Evolutionary conservation across 1,139 yeast genomes (phyloP).

Genomic region (Williopsis jadinii): DNA sequence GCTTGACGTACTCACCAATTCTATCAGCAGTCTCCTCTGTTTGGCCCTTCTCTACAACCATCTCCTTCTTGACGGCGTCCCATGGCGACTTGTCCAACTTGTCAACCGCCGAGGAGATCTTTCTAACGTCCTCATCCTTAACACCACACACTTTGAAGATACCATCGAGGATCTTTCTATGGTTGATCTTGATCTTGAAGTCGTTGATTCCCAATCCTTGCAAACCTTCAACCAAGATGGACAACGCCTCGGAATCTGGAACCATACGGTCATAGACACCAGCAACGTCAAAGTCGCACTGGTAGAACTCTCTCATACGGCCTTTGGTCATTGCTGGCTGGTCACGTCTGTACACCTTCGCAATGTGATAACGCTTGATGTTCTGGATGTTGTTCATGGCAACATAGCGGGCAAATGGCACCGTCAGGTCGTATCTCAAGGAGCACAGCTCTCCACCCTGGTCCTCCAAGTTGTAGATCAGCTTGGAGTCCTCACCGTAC

Average conservation of each 20-base stretch:
- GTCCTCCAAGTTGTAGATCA: slow-evolving; percentile 91
- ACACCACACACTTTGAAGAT: slow-evolving; percentile 95
- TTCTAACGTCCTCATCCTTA: slow-evolving; percentile 86
- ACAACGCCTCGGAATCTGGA: slow-evolving; percentile 87
- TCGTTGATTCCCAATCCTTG: slow-evolving; percentile 76
- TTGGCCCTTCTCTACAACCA: slow-evolving; percentile 85
- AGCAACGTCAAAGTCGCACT: slow-evolving; percentile 96
- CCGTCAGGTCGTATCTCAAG: slow-evolving; percentile 90
- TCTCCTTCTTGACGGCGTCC: slow-evolving; percentile 89
- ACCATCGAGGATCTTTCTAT: slow-evolving; percentile 93
- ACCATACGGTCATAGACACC: slow-evolving; percentile 91
- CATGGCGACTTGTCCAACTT: slow-evolving; percentile 93
- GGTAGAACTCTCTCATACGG: slow-evolving; percentile 98
- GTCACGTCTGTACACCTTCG: slow-evolving; percentile 96
- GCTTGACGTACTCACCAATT: slow-evolving; percentile 86
- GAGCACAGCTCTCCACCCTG: slow-evolving; percentile 98
- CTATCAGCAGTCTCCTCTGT: slow-evolving; percentile 86
- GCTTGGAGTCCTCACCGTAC: slow-evolving; percentile 95
- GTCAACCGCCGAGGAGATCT: slow-evolving; percentile 90
- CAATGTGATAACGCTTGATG: slow-evolving; percentile 93
- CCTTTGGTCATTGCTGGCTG: slow-evolving; percentile 99
- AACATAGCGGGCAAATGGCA: slow-evolving; percentile 93
- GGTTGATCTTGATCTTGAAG: slow-evolving; percentile 87
- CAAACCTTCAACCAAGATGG: slow-evolving; percentile 78
- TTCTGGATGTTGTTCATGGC: slow-evolving; percentile 88